Evolutionary conservation across 2,329 filamentous ascomycete species (phyloP).

Genomic region (Pestalotiopsis sp.): DNA sequence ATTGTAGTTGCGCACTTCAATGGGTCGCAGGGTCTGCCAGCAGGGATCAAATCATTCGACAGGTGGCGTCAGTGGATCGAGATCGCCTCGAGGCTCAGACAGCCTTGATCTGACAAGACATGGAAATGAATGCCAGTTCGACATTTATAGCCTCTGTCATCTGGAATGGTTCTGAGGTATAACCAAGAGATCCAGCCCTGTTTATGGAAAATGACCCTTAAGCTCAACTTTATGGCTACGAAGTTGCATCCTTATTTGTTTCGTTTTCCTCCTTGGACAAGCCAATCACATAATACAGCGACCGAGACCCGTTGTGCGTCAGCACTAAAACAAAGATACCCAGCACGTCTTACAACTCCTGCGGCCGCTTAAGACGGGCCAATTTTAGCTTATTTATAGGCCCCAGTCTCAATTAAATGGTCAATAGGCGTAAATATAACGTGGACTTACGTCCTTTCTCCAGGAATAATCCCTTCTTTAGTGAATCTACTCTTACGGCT

Average conservation of each 20-base stretch:
- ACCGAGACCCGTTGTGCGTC: not conserved
- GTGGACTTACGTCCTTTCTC: not conserved
- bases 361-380: not conserved
- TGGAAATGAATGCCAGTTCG: no score
- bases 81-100: no score
- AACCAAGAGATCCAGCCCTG: no score
- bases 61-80: no score
- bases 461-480: not conserved
- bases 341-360: not conserved
- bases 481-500: fast-evolving
- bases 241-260: no score
- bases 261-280: not conserved
- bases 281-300: not conserved
- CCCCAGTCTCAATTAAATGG: not conserved
- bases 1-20: not conserved
- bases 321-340: not conserved
- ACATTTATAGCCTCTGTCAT: no score
- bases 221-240: no score
- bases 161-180: no score
- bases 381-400: not conserved
- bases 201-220: no score
- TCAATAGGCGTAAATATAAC: not conserved
- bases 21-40: no score
- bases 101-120: no score
- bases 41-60: no score